Evolutionary conservation across 2,329 filamentous ascomycete genomes (phyloP), one percentile per base, ranked within the genome.

Genomic region (Dactylonectria estremocensis): DNA sequence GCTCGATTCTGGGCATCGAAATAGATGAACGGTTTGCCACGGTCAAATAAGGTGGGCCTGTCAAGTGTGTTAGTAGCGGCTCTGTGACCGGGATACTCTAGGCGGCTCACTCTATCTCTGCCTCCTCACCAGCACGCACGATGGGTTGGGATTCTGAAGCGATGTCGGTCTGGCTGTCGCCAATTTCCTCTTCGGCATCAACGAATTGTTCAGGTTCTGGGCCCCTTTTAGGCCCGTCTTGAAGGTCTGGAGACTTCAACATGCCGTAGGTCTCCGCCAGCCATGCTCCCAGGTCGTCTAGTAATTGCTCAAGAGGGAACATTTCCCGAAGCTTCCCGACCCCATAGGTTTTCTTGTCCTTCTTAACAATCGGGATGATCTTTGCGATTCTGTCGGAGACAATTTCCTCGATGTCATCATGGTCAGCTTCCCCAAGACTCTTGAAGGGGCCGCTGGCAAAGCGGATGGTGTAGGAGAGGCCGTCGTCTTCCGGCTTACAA

Each of bases 61-160:
- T 7, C n/a, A 8, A 49, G 2, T 2, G 31, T 13, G 45, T 75
- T 54, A 73, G 55, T 28, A 20, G 24, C 6, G 16, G 10, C 7
- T 20, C 46, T 24, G 2, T 28, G 3, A 22, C 5, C 11, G 3
- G 9, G 6, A 16, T 5, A 18, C 5, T 14, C 16, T 43, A 50
- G 22, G 31, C 43, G 6, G 24, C 2, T 35, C 31, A 11, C 35
- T 50, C 70, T 72, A 63, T 72, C 72, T 68, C 63, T 55, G 24
- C 56, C 55, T 74, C 54, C 59, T 50, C 67, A 33, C 64, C 54
- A 3, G 40, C 40, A 13, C 74, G 71, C 22, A 77, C 46, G 45
- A 77, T 77, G 7, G 75, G 64, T 35, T 77, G 75, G 11, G 75
- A 76, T 35, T 77, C 72, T 3, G 73, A 75, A n/a, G 48, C 65